Conservation (phyloP, 1,284 basidiomycete genomes). For the Tylopilus orsonianus region DNA sequence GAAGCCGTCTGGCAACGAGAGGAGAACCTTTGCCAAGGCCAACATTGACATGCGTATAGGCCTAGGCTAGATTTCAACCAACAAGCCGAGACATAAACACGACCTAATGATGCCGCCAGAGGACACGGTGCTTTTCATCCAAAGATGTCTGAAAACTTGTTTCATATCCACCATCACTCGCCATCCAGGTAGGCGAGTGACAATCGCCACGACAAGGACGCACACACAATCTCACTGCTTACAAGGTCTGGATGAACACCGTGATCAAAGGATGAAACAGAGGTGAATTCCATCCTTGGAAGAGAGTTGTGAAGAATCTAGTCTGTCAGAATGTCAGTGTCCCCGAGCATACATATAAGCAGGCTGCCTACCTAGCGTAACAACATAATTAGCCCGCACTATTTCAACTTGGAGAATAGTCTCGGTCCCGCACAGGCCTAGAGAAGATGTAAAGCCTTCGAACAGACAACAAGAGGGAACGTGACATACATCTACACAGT, state of each 20-base stretch:
- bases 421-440: constrained; percentile 77
- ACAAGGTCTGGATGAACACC: background rate
- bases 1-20: no score
- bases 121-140: background rate
- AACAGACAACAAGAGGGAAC: background rate
- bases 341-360: background rate
- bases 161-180: no score
- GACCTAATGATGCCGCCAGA: no score
- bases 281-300: constrained; percentile 12
- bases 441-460: constrained; percentile 7
- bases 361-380: constrained; percentile 22
- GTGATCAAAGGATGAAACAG: background rate
- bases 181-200: no score
- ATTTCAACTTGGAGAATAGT: constrained; percentile 71
- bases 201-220: background rate
- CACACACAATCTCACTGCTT: background rate
- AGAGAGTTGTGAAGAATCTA: constrained; percentile 13
- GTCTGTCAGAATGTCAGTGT: constrained; percentile 14
- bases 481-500: constrained; percentile 78
- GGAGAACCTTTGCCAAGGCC: no score
- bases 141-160: background rate
- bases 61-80: no score
- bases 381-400: constrained; percentile 11
- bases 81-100: no score
- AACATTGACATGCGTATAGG: no score